These are phyloP conservation scores for Echeveria elegans DNA, from an alignment of 164 flowering plant species.

Conservation along the genomic window DNA sequence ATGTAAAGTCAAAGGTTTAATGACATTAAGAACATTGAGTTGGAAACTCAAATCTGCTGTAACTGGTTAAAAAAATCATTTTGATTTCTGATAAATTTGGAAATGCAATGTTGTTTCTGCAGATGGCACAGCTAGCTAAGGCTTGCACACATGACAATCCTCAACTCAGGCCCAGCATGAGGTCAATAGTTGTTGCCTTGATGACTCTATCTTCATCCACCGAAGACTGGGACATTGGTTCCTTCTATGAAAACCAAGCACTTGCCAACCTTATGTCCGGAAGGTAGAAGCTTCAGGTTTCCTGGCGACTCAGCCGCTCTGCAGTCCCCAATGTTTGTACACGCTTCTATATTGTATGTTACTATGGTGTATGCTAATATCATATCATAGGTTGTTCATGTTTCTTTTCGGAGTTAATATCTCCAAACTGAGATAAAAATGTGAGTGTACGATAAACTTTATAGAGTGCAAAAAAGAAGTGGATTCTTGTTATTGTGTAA, in stretches of 20 bases:
- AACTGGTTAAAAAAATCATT: background rate
- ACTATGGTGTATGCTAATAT: too few species aligned
- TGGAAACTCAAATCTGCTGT: constrained; percentile 59
- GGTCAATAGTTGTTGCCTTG: constrained; percentile 69
- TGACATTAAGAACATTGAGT: constrained; percentile 28
- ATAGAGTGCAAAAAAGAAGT: too few species aligned
- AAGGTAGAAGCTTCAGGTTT: constrained; percentile 28
- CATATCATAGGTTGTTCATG: too few species aligned
- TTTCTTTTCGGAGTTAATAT: too few species aligned
- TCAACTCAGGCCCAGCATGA: constrained; percentile 75
- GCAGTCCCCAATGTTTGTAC: too few species aligned
- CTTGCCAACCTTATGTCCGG: constrained; percentile 65
- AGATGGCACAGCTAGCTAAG: constrained; percentile 72
- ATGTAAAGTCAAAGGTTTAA: background rate
- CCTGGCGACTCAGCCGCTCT: too few species aligned
- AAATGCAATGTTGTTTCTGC: constrained; percentile 13
- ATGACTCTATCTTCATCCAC: constrained; percentile 74
- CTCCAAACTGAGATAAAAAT: too few species aligned
- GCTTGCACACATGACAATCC: constrained; percentile 79
- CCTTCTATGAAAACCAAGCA: constrained; percentile 66
- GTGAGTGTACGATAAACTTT: too few species aligned
- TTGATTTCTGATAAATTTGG: background rate
- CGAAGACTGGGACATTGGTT: constrained; percentile 69
- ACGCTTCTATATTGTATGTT: too few species aligned
- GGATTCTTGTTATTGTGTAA: too few species aligned